A percentile compares a stretch with the other conserved stretches of the same genome.
phyloP scores from a whole-genome alignment of 2,329 filamentous ascomycete genomes.

The Colletotrichum liriopes region DNA sequence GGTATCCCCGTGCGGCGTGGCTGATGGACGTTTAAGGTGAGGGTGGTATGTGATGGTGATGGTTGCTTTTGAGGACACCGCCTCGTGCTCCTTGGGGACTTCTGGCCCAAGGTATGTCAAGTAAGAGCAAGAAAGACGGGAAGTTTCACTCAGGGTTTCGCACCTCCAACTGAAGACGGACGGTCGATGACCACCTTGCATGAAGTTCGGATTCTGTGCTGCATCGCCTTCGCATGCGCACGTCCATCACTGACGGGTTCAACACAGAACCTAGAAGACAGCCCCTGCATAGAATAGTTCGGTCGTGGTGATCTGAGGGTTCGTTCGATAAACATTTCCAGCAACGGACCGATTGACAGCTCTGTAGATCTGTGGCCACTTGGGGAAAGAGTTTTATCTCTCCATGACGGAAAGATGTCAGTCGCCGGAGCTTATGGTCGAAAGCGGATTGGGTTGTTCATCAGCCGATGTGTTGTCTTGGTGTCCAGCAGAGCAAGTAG shows the following conservation, averaged over 20 bases:
- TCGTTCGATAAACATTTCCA: background rate
- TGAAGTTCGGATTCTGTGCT: background rate
- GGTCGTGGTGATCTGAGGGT: background rate
- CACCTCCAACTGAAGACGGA: background rate
- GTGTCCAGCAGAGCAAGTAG: background rate
- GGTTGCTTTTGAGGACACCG: background rate
- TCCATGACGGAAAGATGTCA: background rate
- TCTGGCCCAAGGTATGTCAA: background rate
- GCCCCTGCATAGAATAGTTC: background rate
- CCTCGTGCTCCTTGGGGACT: background rate
- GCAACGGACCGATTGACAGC: background rate
- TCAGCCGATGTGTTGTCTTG: background rate
- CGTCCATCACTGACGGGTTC: background rate
- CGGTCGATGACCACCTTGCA: background rate
- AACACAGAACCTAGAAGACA: background rate
- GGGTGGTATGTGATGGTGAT: background rate
- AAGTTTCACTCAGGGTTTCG: background rate
- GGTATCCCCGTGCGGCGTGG: slow-evolving; percentile 1
- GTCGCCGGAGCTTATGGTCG: background rate
- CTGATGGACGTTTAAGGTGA: background rate
- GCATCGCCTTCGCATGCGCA: slow-evolving; percentile 10
- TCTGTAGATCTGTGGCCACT: background rate
- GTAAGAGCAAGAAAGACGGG: background rate
- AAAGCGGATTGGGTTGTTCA: background rate
- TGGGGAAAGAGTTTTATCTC: background rate